Percentiles rank a stretch among this genome's conserved stretches.
phyloP scores from a whole-genome alignment of 805 yeast genomes.

The Nakazawaea ernobii region DNA sequence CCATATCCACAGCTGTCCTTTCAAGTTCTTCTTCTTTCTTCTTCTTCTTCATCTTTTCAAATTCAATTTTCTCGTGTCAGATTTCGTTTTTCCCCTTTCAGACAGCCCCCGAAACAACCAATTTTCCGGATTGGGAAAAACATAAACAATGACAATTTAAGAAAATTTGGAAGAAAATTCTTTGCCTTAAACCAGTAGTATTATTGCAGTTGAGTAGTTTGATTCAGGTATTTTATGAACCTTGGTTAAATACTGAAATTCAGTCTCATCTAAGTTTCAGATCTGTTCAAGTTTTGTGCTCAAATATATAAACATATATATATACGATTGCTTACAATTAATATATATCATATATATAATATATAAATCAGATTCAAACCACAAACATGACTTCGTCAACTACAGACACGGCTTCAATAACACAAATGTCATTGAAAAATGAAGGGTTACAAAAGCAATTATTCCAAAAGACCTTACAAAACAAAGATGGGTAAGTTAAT shows the following conservation, averaged over 20 bases:
- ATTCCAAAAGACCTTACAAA: constrained; percentile 1
- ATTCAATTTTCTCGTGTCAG: not conserved
- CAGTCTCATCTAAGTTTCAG: too few relatives aligned
- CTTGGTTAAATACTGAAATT: too few relatives aligned
- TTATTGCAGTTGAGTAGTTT: too few relatives aligned
- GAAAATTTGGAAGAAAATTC: not conserved
- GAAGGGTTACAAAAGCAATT: constrained; percentile 4
- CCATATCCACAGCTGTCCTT: constrained; percentile 23
- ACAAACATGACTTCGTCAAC: not conserved
- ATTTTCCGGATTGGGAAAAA: constrained; percentile 1
- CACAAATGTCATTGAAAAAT: not conserved
- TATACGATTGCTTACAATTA: too few relatives aligned
- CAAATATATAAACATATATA: too few relatives aligned
- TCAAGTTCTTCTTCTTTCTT: not conserved
- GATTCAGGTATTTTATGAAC: too few relatives aligned
- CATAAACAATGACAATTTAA: constrained; percentile 5
- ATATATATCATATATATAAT: not conserved
- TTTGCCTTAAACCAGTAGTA: not conserved
- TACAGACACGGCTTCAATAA: not conserved
- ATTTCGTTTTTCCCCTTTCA: not conserved
- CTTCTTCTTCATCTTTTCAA: not conserved
- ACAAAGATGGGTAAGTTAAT: constrained; percentile 4
- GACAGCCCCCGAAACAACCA: not conserved
- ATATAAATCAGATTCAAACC: not conserved
- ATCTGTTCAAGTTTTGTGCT: too few relatives aligned